Percentiles rank a stretch among this genome's conserved stretches.
These are phyloP conservation scores for Phytophthora tentaculata DNA, from an alignment of 352 stramenopile genomes.

Conservation along the genomic window DNA sequence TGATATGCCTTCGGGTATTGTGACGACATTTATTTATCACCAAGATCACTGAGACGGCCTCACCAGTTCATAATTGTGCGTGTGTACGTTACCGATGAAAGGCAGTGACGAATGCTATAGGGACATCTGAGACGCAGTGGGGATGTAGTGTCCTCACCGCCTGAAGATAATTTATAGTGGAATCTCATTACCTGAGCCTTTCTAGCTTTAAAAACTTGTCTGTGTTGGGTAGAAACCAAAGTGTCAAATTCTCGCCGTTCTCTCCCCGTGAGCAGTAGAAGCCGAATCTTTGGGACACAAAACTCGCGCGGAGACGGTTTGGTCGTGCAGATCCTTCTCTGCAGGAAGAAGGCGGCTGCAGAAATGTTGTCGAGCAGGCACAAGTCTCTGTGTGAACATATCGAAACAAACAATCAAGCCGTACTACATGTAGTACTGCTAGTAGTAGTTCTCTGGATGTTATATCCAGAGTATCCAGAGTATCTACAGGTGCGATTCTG, in stretches of 20 bases:
- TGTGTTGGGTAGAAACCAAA: slow-evolving; percentile 67
- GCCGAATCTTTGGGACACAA: slow-evolving; percentile 91
- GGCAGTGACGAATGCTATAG: slow-evolving; percentile 91
- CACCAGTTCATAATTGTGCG: slow-evolving; percentile 1
- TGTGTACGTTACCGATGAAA: slow-evolving; percentile 22
- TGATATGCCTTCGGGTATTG: slow-evolving; percentile 61
- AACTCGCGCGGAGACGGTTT: slow-evolving; percentile 26
- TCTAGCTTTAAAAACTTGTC: slow-evolving; percentile 7
- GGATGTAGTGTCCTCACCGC: slow-evolving; percentile 42
- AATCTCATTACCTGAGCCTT: slow-evolving; percentile 93
- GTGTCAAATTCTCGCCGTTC: slow-evolving; percentile 91
- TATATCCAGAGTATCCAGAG: too few species aligned
- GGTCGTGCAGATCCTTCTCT: slow-evolving; percentile 42
- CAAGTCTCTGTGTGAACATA: slow-evolving; percentile 40
- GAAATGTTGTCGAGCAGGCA: slow-evolving; percentile 68
- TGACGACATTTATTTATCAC: slow-evolving; percentile 90
- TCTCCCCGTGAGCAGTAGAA: slow-evolving; percentile 74
- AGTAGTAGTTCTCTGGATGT: too few species aligned
- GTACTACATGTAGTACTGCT: too few species aligned
- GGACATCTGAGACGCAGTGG: slow-evolving; percentile 79
- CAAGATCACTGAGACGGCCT: slow-evolving; percentile 91
- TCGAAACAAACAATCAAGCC: too few species aligned
- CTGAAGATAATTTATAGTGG: slow-evolving; percentile 86
- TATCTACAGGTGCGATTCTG: too few species aligned
- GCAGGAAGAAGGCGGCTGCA: slow-evolving; percentile 55